Percentiles rank a stretch among this genome's conserved stretches.
These are phyloP conservation scores for Pseudogymnoascus destructans DNA, from an alignment of 2,329 filamentous ascomycete genomes.

Conservation along the genomic window DNA sequence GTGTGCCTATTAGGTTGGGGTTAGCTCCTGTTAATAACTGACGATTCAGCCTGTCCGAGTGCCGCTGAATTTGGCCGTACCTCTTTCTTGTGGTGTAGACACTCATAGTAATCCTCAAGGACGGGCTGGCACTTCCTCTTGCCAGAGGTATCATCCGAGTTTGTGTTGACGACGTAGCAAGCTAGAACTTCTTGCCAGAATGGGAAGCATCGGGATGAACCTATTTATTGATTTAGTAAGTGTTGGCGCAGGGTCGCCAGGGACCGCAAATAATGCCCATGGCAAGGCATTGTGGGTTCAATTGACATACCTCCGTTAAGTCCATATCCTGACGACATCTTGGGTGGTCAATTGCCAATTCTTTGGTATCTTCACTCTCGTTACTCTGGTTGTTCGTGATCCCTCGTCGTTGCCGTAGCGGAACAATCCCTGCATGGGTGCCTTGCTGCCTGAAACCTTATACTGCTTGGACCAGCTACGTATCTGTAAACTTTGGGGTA, in stretches of 20 bases:
- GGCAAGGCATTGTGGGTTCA: conserved; percentile 13
- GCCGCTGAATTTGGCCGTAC: conserved; percentile 37
- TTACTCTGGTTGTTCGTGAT: conserved; percentile 5
- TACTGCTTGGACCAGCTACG: conserved; percentile 8
- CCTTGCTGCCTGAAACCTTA: conserved; percentile 13
- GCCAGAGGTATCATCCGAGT: conserved; percentile 60
- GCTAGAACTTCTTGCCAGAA: conserved; percentile 99
- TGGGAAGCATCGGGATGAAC: conserved; percentile 76
- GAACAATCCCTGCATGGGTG: conserved; percentile 15
- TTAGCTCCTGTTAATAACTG: not conserved
- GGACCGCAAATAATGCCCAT: not conserved
- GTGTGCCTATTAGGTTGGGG: conserved; percentile 39
- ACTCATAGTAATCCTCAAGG: conserved; percentile 97
- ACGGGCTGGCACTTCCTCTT: conserved; percentile 77
- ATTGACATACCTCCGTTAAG: conserved; percentile 57
- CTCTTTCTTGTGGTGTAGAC: conserved; percentile 98
- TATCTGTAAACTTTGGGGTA: conserved; percentile 8
- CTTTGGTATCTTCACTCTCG: conserved; percentile 5
- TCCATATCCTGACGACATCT: conserved; percentile 73
- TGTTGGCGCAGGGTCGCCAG: not conserved
- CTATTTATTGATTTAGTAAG: conserved; percentile 26
- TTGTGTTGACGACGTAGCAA: conserved; percentile 93
- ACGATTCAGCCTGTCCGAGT: not conserved
- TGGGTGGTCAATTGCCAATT: conserved; percentile 19
- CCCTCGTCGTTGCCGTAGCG: conserved; percentile 1